Evolutionary conservation across 2,329 filamentous ascomycete genomes (phyloP).

Genomic region (Diplocarpon mali): DNA sequence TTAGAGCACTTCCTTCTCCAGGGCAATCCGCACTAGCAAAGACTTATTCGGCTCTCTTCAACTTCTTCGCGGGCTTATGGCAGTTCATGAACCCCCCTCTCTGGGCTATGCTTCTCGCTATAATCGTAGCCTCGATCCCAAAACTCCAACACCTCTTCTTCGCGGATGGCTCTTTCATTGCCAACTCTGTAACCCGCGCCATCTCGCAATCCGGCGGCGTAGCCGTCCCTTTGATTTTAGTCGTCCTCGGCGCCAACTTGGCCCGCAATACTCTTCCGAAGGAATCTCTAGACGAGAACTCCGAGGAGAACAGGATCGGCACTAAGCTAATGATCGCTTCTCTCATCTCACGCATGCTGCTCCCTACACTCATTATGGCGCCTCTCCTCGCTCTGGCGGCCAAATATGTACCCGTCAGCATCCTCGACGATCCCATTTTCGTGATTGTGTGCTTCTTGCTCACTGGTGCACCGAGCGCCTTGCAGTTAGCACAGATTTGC

Average conservation of each 20-base stretch:
- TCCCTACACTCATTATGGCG: constrained; percentile 87
- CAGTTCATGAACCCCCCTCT: constrained; percentile 97
- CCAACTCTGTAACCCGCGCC: constrained; percentile 85
- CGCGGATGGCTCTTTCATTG: constrained; percentile 74
- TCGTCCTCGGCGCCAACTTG: constrained; percentile 89
- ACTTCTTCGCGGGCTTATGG: constrained; percentile 60
- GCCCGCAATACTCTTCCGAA: constrained; percentile 75
- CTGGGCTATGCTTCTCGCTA: constrained; percentile 91
- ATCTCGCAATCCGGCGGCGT: constrained; percentile 78
- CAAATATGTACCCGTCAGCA: constrained; percentile 86
- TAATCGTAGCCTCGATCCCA: constrained; percentile 82
- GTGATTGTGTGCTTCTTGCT: constrained; percentile 96
- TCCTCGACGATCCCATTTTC: constrained; percentile 95
- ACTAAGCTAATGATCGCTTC: constrained; percentile 77
- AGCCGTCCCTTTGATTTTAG: constrained; percentile 87
- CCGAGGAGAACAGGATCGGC: constrained; percentile 58
- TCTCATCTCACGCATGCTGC: constrained; percentile 78
- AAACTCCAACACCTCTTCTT: constrained; percentile 78
- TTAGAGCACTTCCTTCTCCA: constrained; percentile 38
- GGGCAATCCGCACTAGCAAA: constrained; percentile 39
- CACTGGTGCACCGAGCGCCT: constrained; percentile 81
- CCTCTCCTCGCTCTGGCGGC: constrained; percentile 77
- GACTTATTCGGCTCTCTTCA: constrained; percentile 31
- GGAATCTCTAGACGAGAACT: constrained; percentile 48
- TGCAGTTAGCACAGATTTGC: constrained; percentile 95